phyloP scores from a whole-genome alignment of 768 basidiomycete genomes.

The Cystobasidium tubakii region DNA sequence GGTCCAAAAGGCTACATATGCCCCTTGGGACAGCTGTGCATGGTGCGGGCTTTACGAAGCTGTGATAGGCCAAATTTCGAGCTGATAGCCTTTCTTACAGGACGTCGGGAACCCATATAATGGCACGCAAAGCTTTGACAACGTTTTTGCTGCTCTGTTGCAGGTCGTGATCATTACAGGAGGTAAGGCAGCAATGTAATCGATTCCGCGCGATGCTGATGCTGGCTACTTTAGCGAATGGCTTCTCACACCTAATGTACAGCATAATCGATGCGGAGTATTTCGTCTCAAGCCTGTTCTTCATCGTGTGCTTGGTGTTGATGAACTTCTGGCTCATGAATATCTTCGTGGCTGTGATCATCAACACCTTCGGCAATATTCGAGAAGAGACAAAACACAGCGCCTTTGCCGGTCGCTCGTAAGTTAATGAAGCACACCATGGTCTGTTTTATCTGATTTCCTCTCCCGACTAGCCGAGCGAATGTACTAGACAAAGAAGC shows the following conservation, averaged over 20 bases:
- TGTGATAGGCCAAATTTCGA: not conserved
- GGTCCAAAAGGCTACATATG: conserved; percentile 78
- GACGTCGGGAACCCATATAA: conserved; percentile 59
- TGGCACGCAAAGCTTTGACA: conserved; percentile 76
- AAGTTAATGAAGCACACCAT: conserved; percentile 21
- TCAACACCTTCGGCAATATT: conserved; percentile 83
- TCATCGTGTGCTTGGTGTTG: conserved; percentile 72
- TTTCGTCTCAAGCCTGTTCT: conserved; percentile 79
- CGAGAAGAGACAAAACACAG: conserved; percentile 77
- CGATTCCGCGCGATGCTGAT: conserved; percentile 4
- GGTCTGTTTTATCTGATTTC: not conserved
- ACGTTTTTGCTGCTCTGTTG: conserved; percentile 69
- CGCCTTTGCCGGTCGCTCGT: conserved; percentile 72
- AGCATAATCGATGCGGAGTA: conserved; percentile 80
- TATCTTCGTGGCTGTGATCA: conserved; percentile 84
- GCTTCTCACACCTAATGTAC: conserved; percentile 63
- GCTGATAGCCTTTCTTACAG: conserved; percentile 53
- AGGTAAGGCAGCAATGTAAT: conserved; percentile 53
- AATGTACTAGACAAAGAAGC: not conserved
- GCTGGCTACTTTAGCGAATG: conserved; percentile 45
- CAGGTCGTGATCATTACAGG: conserved; percentile 75
- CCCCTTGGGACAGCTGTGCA: conserved; percentile 75
- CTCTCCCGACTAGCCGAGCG: not conserved
- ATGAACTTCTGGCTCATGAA: conserved; percentile 63
- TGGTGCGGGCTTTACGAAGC: conserved; percentile 52